Evolutionary conservation across 345 rosid species (phyloP).

Genomic region (Erucastrum elatum): DNA sequence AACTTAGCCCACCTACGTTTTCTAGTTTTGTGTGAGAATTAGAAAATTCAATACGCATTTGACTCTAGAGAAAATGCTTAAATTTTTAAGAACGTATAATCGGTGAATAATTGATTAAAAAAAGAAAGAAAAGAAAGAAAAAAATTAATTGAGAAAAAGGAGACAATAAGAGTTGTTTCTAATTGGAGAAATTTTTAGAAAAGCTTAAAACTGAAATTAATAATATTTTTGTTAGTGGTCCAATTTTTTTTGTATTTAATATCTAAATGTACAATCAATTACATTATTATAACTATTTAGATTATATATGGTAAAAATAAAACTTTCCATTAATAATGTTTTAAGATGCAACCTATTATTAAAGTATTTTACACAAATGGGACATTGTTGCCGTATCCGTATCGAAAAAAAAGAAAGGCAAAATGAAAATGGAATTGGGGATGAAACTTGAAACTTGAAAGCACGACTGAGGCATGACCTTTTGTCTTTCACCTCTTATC

Average conservation of each 20-base stretch:
- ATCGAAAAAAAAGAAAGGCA: conserved; percentile 2
- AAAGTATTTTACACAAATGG: not conserved
- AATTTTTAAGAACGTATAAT: not conserved
- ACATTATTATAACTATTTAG: no score
- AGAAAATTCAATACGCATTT: not conserved
- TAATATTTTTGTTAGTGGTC: not conserved
- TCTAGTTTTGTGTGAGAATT: not conserved
- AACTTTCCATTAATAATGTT: not conserved
- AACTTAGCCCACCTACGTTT: not conserved
- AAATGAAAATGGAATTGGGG: not conserved
- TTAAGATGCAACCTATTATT: not conserved
- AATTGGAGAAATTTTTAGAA: not conserved
- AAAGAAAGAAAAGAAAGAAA: not conserved
- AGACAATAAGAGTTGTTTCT: not conserved
- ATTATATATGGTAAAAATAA: no score
- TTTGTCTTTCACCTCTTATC: conserved; percentile 9
- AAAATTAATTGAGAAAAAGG: not conserved
- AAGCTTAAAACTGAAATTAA: not conserved
- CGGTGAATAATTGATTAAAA: not conserved
- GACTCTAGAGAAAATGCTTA: not conserved
- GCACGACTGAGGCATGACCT: conserved; percentile 39
- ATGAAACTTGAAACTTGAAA: conserved; percentile 13
- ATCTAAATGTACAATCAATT: not conserved
- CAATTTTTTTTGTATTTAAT: not conserved
- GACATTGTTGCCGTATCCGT: conserved; percentile 9